Base-by-base conservation (phyloP, 805 yeast genomes). In the Candida railenensis region DNA sequence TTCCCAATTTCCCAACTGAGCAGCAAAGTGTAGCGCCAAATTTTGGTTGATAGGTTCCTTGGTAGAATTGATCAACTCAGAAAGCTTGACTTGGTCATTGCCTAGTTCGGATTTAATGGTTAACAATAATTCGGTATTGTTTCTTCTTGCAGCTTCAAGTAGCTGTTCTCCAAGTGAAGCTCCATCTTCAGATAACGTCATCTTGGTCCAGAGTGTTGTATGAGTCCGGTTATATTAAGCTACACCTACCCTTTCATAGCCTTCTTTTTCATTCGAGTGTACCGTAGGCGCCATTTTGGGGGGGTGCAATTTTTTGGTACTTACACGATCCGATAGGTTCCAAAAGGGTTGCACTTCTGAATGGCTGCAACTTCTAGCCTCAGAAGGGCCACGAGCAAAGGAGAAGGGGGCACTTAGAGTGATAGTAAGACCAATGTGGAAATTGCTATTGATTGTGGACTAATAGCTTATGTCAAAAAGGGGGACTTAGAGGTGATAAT, bases 61-160 rank as follows among this genome's bases (percentile, higher is more conserved):
- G 38, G 96, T 73, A 7, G 72, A 62, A 66, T 94, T 94, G 59
- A 92, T 77, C 46, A 89, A 61, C 8, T 56, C 51, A 12, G 77
- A 64, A 43, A 80, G 60, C 41, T 67, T 61, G 2, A 51, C 67
- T 4, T 68, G 68, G 53, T 73, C 74, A 45, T 69, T 64, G 22
- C 58, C 64, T 34, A 75, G 59, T 7, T 68, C 76, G 19, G 67
- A 67, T 28, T 85, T 66, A 44, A 90, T 76, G 16, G 78, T 69
- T 28, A 77, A 72, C 40, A 90, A 67, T 43, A 92, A 76, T 50
- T 89, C 96, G 2, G 81, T 77, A 63, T 92, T 94, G 73, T 92
- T 87, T 65, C 97, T 76, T 61, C 98, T 82, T 7, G 95, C 83
- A 2, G 92, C 83, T 54, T 92, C 97, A 37, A 94, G 72, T 40